These are phyloP conservation scores for Cordia subcordata DNA, from an alignment of 257 asterid genomes.

Conservation along the genomic window DNA sequence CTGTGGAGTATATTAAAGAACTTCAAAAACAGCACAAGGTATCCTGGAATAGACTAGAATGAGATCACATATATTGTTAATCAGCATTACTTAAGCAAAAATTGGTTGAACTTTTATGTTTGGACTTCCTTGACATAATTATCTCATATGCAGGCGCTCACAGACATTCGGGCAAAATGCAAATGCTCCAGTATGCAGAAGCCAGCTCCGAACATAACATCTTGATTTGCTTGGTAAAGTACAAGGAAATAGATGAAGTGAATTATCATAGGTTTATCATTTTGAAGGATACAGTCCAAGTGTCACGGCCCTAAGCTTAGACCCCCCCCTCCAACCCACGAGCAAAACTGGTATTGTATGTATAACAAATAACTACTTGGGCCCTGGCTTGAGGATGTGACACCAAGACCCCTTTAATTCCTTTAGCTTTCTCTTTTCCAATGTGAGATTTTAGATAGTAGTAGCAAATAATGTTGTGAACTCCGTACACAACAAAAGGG, in stretches of 20 bases:
- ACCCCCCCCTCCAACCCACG: no score
- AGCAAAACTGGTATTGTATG: no score
- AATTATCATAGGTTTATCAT: neutral
- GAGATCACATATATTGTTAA: neutral
- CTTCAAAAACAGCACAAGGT: conserved; percentile 87
- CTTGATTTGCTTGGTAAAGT: conserved; percentile 15
- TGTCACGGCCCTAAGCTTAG: no score
- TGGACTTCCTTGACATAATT: conserved; percentile 1
- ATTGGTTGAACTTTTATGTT: no score
- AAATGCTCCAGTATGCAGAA: conserved; percentile 48
- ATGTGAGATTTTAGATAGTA: neutral
- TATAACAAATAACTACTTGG: no score
- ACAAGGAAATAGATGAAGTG: conserved; percentile 1
- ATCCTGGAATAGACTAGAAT: neutral
- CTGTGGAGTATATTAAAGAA: conserved; percentile 78
- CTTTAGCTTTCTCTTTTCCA: no score
- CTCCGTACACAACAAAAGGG: conserved; percentile 6
- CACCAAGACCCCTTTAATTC: no score
- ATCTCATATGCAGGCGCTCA: conserved; percentile 44
- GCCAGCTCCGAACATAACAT: conserved; percentile 24
- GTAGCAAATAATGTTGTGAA: conserved; percentile 7
- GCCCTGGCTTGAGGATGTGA: no score
- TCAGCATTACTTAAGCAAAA: no score
- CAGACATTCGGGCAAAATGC: conserved; percentile 57
- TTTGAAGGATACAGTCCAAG: neutral